Evolutionary conservation across 139 green algal species (phyloP), one percentile per base, ranked within the genome.

Genomic region (Yamagishiella unicocca): DNA sequence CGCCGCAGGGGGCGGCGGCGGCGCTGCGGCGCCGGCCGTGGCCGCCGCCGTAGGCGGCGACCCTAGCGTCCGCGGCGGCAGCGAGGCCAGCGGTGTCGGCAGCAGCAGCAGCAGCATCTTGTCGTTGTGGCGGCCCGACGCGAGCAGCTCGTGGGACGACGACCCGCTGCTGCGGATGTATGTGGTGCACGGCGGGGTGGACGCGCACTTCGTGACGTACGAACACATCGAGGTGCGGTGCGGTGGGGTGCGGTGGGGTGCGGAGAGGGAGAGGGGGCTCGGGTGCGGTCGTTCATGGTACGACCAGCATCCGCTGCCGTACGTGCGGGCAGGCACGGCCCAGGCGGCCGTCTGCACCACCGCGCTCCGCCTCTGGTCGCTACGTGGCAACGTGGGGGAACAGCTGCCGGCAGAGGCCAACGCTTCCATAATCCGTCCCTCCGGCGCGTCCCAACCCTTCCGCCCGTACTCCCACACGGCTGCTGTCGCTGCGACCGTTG

Each of bases 121-220:
- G 50, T 62, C 33, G 29, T 38, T 77, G 33, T 75, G 77, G 79
- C 68, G 58, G 33, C 84, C 38, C 24, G 73, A 70, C 35, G 27
- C n/a, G 19, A 71, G 58, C 61, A 45, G 45, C 31, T 64, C 54
- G 22, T 83, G 82, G 81, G 71, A 81, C 14, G 81, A 88, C 27
- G 93, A 94, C 27, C 79, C 93, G 67, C 78, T 93, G 40, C 77
- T 95, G 45, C 87, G 91, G 14, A 92, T 94, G 38, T 88, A 90
- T 68, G 85, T 84, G 9, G 72, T 89, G 2, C 92, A 91, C 58
- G 81, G 85, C 5, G 85, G 73, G 24, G 37, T 91, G 43, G 88
- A 92, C 37, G 66, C 71, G 64, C 67, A 75, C 42, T 87, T 82
- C 61, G 83, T 92, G 31, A 83, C 96, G 46, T 97, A 95, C 73